Percentiles rank a stretch among this genome's conserved stretches.
Conservation (phyloP, 1,139 yeast genomes). For the Yamadazyma atmosphaerica region DNA sequence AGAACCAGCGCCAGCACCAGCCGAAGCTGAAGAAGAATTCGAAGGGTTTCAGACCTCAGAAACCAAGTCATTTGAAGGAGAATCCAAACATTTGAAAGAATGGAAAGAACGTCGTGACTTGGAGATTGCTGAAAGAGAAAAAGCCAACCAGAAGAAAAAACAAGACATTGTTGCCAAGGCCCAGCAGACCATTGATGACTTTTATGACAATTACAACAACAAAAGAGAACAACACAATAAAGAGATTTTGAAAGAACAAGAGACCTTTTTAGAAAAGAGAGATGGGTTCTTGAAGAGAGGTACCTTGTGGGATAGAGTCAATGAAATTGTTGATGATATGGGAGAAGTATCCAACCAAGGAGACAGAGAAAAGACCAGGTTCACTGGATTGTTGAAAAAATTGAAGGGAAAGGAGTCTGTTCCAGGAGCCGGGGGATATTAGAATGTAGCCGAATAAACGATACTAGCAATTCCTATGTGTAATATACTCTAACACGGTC, state of each 20-base stretch:
- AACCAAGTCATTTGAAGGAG: slow-evolving; percentile 30
- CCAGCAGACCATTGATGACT: slow-evolving; percentile 85
- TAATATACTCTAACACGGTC: no score
- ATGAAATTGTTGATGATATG: slow-evolving; percentile 46
- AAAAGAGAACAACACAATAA: slow-evolving; percentile 76
- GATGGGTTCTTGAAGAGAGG: slow-evolving; percentile 76
- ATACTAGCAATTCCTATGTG: no score
- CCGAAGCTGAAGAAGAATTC: slow-evolving; percentile 24
- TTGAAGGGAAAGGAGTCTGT: slow-evolving; percentile 68
- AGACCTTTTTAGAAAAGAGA: slow-evolving; percentile 70
- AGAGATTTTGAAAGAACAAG: slow-evolving; percentile 66
- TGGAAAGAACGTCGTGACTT: slow-evolving; percentile 86
- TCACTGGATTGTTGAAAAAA: slow-evolving; percentile 63
- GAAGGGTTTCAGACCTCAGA: slow-evolving; percentile 24
- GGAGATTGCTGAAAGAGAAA: slow-evolving; percentile 83
- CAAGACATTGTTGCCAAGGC: slow-evolving; percentile 75
- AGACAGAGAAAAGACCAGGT: slow-evolving; percentile 68
- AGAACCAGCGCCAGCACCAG: slow-evolving; percentile 21
- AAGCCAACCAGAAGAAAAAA: slow-evolving; percentile 64
- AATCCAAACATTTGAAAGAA: slow-evolving; percentile 60
- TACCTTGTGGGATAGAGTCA: slow-evolving; percentile 87
- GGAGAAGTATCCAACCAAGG: slow-evolving; percentile 45
- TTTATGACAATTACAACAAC: slow-evolving; percentile 87
- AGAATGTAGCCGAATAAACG: slow-evolving; percentile 4
- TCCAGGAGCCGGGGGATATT: slow-evolving; percentile 59